Evolutionary conservation across 768 basidiomycete species (phyloP), one percentile per base, ranked within the genome.

Genomic region (Russula olivacea): DNA sequence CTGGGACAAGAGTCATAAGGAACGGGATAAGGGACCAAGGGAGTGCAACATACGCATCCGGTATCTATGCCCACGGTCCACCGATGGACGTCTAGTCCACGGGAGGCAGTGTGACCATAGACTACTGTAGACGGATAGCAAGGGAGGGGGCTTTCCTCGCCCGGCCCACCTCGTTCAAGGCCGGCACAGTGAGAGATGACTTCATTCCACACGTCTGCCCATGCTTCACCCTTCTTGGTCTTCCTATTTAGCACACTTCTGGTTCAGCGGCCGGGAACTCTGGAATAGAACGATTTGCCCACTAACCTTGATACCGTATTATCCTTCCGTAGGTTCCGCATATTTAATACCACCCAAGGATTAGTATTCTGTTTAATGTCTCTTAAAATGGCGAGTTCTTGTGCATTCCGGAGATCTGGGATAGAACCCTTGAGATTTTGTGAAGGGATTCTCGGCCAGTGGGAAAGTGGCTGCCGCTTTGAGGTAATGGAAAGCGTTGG

Each of bases 41-140:
- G 5, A 17, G 43, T 55, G 12, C 52, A 48, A 77, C 86, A 72
- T 71, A 93, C 89, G 70, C 93, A 96, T 12, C 91, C 94, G 0
- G 88, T 81, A 72, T 98, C 95, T 38, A 96, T 74, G 1, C 95
- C 95, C 63, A 93, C 76, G 3, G 86, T 83, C 88, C 89, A 96
- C 23, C 88, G 79, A 65, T 88, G 87, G 67, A 93, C 73, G 71
- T 94, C 91, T 14, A 97, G 78, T 14, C 89, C 91, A 30, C 90
- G 79, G 3, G 81, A 76, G 6, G 94, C 93, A 9, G 86, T 80
- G 69, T 97, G 95, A 0, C 93, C 95, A 72, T 96, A 97, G 7
- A 96, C 74, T n/a, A 92, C 85, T 43, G 82, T 89, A 0, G 84
- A 79, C 1, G 91, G 88, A 68, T 83, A 80, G 68, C 91, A 93